Conservation (phyloP, 495 filamentous ascomycete species). For the Tuber magnatum region DNA sequence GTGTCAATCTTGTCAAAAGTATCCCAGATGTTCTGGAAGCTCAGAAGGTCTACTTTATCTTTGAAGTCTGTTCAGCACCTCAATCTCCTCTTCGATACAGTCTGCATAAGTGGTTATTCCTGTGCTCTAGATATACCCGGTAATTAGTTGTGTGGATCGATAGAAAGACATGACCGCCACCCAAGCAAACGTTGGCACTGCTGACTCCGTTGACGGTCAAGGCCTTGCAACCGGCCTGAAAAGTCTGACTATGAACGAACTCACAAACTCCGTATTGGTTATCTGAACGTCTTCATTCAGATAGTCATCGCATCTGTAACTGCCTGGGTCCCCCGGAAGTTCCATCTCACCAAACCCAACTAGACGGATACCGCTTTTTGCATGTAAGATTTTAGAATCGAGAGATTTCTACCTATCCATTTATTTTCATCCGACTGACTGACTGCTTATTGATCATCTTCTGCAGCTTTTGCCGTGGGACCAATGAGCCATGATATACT, state of each 20-base stretch:
- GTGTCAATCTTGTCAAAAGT: slow-evolving; percentile 17
- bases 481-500: neutral
- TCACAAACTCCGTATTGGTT: slow-evolving; percentile 18
- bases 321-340: slow-evolving; percentile 18
- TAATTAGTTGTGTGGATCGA: slow-evolving; percentile 5
- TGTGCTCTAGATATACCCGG: neutral
- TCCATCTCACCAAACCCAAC: slow-evolving; percentile 19
- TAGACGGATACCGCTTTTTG: neutral
- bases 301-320: slow-evolving; percentile 17
- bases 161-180: slow-evolving; percentile 28
- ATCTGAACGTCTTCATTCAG: slow-evolving; percentile 26
- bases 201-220: slow-evolving; percentile 27
- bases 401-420: neutral
- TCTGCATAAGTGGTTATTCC: slow-evolving; percentile 16
- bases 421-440: neutral
- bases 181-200: slow-evolving; percentile 28
- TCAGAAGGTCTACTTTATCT: slow-evolving; percentile 23
- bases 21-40: slow-evolving; percentile 23
- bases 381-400: neutral
- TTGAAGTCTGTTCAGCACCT: slow-evolving; percentile 35
- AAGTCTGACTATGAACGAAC: slow-evolving; percentile 23
- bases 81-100: slow-evolving; percentile 26
- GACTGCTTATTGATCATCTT: neutral
- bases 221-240: slow-evolving; percentile 27
- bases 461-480: neutral